phyloP scores from a whole-genome alignment of 805 yeast genomes.

The Yarrowia osloensis region DNA sequence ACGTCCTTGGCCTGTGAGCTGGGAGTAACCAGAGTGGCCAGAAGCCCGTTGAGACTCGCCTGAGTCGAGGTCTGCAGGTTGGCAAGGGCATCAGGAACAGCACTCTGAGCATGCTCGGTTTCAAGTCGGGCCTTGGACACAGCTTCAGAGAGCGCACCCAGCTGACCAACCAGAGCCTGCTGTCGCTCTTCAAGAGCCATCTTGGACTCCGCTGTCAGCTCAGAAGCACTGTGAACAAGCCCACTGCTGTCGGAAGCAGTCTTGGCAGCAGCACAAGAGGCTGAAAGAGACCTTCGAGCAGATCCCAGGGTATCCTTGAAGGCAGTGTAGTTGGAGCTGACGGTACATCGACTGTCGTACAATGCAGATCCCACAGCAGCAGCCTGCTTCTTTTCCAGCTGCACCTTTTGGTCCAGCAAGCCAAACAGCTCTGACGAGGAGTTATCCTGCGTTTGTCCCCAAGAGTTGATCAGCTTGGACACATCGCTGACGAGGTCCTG shows the following conservation, averaged over 20 bases:
- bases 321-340: background rate
- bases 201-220: background rate
- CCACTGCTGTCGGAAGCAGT: conserved; percentile 15
- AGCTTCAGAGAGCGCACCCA: background rate
- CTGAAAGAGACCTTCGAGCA: background rate
- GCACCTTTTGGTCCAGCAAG: background rate
- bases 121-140: conserved; percentile 14
- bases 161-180: conserved; percentile 9
- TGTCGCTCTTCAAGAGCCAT: conserved; percentile 16
- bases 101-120: conserved; percentile 18
- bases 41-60: background rate
- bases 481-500: background rate
- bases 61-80: conserved; percentile 10
- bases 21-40: conserved; percentile 21
- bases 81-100: conserved; percentile 14
- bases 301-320: conserved; percentile 2
- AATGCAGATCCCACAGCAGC: conserved; percentile 8
- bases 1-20: conserved; percentile 7
- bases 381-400: conserved; percentile 9
- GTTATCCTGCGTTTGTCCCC: background rate
- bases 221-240: background rate
- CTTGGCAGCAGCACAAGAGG: conserved; percentile 11
- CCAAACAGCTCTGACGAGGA: background rate
- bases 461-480: background rate
- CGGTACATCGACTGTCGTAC: background rate